A percentile compares a stretch with the other conserved stretches of the same genome.
Conservation (phyloP, 768 basidiomycete genomes). For the Phaeotremella skinneri region DNA sequence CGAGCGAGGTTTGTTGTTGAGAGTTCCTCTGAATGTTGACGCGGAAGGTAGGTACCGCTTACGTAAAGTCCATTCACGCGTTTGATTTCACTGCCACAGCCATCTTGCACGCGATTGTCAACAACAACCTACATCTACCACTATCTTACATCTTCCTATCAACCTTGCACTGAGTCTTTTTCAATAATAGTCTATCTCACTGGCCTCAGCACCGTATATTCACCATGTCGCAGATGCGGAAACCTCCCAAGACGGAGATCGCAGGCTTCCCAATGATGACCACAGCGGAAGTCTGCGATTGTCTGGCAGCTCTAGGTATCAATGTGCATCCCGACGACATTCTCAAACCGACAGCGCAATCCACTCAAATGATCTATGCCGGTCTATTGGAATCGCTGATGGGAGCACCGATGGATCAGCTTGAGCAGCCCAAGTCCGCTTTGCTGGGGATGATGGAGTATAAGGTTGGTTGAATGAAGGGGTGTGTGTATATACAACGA, state of each 20-base stretch:
- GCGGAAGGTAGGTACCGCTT: background rate
- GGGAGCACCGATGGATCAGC: slow-evolving; percentile 32
- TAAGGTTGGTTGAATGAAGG: slow-evolving; percentile 30
- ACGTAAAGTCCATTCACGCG: slow-evolving; percentile 10
- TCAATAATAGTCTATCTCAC: background rate
- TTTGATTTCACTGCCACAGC: slow-evolving; percentile 3
- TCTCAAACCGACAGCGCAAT: slow-evolving; percentile 24
- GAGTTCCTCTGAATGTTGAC: background rate
- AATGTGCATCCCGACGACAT: slow-evolving; percentile 32
- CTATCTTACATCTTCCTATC: background rate
- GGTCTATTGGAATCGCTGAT: slow-evolving; percentile 37
- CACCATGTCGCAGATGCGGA: slow-evolving; percentile 16
- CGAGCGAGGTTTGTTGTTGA: too few relatives aligned
- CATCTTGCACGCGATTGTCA: slow-evolving; percentile 1
- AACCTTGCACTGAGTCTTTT: background rate
- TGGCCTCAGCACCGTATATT: background rate
- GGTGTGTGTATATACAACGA: background rate
- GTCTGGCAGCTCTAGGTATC: slow-evolving; percentile 38
- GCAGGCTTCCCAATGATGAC: slow-evolving; percentile 34
- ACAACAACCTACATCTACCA: slow-evolving; percentile 5
- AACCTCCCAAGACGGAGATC: slow-evolving; percentile 14
- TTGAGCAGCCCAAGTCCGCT: slow-evolving; percentile 40
- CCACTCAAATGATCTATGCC: slow-evolving; percentile 37
- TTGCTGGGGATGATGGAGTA: slow-evolving; percentile 50
- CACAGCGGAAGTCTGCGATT: slow-evolving; percentile 27